Base-by-base conservation (phyloP, 768 basidiomycete species). In the Macrolepiota dolichaula region DNA sequence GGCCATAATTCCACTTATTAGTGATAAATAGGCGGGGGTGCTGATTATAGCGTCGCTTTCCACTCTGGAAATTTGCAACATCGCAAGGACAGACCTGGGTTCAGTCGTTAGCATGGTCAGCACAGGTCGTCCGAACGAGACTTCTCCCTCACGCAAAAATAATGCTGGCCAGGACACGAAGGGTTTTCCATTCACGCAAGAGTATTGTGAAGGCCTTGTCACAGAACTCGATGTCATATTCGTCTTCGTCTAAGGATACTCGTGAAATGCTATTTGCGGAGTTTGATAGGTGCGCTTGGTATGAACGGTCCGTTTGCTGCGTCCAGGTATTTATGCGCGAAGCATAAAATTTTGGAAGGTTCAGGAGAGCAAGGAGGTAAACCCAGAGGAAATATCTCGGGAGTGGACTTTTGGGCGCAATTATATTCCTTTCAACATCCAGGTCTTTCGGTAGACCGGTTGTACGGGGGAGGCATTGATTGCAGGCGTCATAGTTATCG, bases 31-130 rank as follows among this genome's bases (percentile, higher is more conserved):
- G 6, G 49, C 49, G 25, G 57, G 57, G 17, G 29, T 38, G 22
- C 57, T 51, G 36, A 50, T 12, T 9, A 37, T 35, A 22, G 37
- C 9, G 17, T 58, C 57, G n/a, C 12, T 37, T 51, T 58, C 57
- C 49, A 58, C 57, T 38, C 57, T 58, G 22, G 29, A 35, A 22
- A 58, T 40, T 37, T 58, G 57, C 17, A 58, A 35, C 57, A 58
- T 37, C n/a, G 57, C 57, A 37, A 58, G 46, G 4, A 58, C 49
- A 17, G 57, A 58, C 3, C 57, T 58, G n/a, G 24, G 29, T 7
- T 9, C 17, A 19, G 19, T 19, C 2, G 2, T 44, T 19, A 19
- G 19, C 19, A 17, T 19, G 42, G 19, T 4, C 10, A 44, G 9
- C 19, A 44, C 42, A 44, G 42, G 19, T 6, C 6, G 19, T 32